These are phyloP conservation scores for Alternaria rosae DNA, from an alignment of 2,329 filamentous ascomycete genomes.

Conservation along the genomic window DNA sequence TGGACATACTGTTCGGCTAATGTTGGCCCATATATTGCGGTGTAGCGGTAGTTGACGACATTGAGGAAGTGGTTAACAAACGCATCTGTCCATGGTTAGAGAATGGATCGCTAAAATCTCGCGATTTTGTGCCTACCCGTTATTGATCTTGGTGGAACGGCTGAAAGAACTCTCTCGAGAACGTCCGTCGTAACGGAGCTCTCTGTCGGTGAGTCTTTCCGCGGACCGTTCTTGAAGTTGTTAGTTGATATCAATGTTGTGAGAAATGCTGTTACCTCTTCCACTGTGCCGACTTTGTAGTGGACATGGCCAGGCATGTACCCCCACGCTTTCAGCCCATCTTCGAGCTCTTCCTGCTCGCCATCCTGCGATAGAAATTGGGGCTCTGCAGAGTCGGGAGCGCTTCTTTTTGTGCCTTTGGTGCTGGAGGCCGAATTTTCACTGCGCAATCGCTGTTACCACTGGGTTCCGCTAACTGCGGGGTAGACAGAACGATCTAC, in stretches of 20 bases:
- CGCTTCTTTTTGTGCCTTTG: constrained; percentile 32
- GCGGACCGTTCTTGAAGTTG: constrained; percentile 2
- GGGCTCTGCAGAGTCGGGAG: constrained; percentile 15
- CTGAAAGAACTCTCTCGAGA: constrained; percentile 44
- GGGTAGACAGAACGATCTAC: constrained; percentile 5
- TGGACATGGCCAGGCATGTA: constrained; percentile 49
- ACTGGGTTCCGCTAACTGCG: background rate
- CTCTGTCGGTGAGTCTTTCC: constrained; percentile 18
- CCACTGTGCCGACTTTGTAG: constrained; percentile 31
- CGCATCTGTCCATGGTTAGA: constrained; percentile 46
- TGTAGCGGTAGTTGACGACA: constrained; percentile 57
- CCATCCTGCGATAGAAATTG: constrained; percentile 7
- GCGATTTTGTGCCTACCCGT: constrained; percentile 26
- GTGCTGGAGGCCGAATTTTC: constrained; percentile 19
- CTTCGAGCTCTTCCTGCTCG: constrained; percentile 23
- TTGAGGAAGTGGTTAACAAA: constrained; percentile 58
- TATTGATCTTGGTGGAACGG: constrained; percentile 43
- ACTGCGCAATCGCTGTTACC: constrained; percentile 17
- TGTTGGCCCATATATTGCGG: constrained; percentile 55
- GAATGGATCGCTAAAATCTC: background rate
- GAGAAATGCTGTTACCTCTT: constrained; percentile 20
- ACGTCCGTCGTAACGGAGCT: constrained; percentile 29
- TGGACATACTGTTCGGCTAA: constrained; percentile 56
- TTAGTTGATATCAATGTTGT: background rate
- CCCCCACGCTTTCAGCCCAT: constrained; percentile 44